These are phyloP conservation scores for Solanum pimpinellifolium DNA, from an alignment of 257 asterid species.

Conservation along the genomic window DNA sequence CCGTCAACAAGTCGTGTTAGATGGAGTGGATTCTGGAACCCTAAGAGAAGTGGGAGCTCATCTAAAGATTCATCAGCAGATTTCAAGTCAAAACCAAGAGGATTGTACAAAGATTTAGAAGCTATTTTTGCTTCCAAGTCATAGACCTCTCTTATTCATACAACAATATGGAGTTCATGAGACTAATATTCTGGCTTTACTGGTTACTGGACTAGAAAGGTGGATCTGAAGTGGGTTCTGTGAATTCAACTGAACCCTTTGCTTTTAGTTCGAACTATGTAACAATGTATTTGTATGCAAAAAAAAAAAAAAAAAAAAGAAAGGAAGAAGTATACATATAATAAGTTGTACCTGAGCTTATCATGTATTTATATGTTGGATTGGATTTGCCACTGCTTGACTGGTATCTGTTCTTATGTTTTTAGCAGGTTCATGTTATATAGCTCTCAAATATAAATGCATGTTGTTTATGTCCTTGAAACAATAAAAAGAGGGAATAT, in stretches of 20 bases:
- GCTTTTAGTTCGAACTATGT: background rate
- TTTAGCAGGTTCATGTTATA: background rate
- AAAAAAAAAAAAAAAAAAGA: too few relatives aligned
- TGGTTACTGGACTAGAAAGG: background rate
- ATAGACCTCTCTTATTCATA: background rate
- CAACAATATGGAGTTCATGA: background rate
- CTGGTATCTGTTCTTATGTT: background rate
- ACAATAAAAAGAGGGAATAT: background rate
- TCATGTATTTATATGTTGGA: background rate
- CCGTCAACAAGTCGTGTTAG: conserved; percentile 52
- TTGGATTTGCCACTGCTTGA: background rate
- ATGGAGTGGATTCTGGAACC: conserved; percentile 60
- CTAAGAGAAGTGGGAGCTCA: conserved; percentile 64
- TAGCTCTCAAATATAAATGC: background rate
- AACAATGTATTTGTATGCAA: background rate
- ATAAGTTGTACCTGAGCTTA: background rate
- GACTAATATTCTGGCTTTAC: background rate
- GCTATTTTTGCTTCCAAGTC: conserved; percentile 75
- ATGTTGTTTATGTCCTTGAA: background rate
- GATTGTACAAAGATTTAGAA: conserved; percentile 67
- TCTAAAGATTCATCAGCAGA: conserved; percentile 50
- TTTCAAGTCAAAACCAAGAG: conserved; percentile 47
- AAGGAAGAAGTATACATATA: background rate
- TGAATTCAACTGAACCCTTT: background rate
- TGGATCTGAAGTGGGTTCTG: background rate